phyloP scores from a whole-genome alignment of 176 grass and related monocot genomes.

The Oryza officinalis region DNA sequence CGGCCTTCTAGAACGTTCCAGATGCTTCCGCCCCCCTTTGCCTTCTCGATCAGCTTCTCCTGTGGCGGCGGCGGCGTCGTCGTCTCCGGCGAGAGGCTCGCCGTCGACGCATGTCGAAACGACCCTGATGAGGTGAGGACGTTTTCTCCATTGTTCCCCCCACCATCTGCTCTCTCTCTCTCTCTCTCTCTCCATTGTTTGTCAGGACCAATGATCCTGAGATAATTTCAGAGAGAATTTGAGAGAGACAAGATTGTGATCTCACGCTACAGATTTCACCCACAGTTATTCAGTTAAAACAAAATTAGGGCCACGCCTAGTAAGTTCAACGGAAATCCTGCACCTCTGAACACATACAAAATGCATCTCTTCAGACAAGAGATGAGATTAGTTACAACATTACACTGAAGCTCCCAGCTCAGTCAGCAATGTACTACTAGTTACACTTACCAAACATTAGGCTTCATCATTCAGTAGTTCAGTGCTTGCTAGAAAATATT shows the following conservation, averaged over 20 bases:
- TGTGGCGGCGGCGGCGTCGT: too few species aligned
- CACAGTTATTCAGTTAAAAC: neutral
- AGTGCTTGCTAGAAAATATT: neutral
- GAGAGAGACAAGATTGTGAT: too few species aligned
- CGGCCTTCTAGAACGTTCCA: neutral
- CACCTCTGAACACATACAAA: neutral
- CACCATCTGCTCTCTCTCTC: too few species aligned
- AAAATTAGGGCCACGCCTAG: neutral
- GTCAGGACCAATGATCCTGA: too few species aligned
- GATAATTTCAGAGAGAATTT: too few species aligned
- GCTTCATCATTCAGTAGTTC: neutral
- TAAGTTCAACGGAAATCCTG: neutral
- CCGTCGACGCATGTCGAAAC: too few species aligned
- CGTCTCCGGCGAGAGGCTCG: neutral
- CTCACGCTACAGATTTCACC: neutral
- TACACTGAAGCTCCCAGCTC: neutral
- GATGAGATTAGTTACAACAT: neutral
- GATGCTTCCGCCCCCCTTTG: neutral
- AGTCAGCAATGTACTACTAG: neutral
- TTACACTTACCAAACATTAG: neutral
- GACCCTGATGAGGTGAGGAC: too few species aligned
- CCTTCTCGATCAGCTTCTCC: neutral
- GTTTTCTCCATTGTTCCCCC: too few species aligned
- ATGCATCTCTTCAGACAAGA: constrained; percentile 4
- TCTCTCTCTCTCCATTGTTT: too few species aligned